These are phyloP conservation scores for Reticulascus tulasneorum DNA, from an alignment of 2,329 filamentous ascomycete genomes.

Conservation along the genomic window DNA sequence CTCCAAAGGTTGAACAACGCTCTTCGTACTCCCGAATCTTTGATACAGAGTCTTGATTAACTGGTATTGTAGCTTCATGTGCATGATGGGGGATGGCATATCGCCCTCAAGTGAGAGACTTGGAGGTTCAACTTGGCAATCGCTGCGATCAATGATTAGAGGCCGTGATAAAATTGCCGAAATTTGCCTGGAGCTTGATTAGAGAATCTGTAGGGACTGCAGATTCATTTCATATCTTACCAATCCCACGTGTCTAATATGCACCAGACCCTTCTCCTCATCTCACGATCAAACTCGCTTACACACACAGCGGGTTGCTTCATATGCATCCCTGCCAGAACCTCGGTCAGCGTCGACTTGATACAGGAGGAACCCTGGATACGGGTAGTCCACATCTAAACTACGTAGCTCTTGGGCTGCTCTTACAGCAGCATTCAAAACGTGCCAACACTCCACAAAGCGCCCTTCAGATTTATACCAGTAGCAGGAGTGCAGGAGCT, in stretches of 20 bases:
- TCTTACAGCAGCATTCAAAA: conserved; percentile 28
- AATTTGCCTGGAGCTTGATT: conserved; percentile 26
- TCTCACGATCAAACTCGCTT: conserved; percentile 30
- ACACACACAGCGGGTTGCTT: too few relatives aligned
- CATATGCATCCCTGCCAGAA: too few relatives aligned
- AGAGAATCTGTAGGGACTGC: neutral
- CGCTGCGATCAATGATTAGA: conserved; percentile 28
- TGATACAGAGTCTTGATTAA: conserved; percentile 25
- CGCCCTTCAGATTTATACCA: conserved; percentile 33
- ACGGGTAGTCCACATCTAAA: too few relatives aligned
- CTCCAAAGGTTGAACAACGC: conserved; percentile 23
- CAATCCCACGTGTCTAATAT: conserved; percentile 34
- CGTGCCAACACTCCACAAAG: conserved; percentile 33
- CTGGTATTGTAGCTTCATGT: conserved; percentile 32
- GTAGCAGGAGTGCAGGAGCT: conserved; percentile 31
- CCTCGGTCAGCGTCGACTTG: too few relatives aligned
- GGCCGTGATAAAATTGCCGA: conserved; percentile 28
- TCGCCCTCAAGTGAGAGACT: conserved; percentile 27
- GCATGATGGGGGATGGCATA: conserved; percentile 24
- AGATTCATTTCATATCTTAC: conserved; percentile 16
- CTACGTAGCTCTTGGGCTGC: conserved; percentile 32
- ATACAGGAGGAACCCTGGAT: too few relatives aligned
- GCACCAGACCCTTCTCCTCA: conserved; percentile 32
- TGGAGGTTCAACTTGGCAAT: conserved; percentile 27
- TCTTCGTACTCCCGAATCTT: conserved; percentile 26